phyloP scores from a whole-genome alignment of 1,284 basidiomycete genomes.

The Cerioporus squamosus region DNA sequence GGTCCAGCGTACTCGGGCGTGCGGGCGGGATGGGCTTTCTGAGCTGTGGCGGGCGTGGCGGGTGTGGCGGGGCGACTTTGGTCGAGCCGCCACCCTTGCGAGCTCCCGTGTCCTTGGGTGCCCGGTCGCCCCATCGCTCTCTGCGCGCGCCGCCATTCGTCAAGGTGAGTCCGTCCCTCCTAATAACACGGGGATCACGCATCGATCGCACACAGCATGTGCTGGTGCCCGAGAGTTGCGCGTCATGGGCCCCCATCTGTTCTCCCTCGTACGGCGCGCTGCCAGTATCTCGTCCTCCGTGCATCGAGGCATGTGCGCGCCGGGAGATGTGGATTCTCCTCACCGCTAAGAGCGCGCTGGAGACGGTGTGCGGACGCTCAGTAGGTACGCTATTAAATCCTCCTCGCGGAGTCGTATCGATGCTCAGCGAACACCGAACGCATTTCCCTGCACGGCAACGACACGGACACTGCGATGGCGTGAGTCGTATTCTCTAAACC shows the following conservation, averaged over 20 bases:
- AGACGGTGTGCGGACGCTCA: slow-evolving; percentile 13
- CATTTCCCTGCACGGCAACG: slow-evolving; percentile 2
- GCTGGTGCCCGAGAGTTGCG: slow-evolving; percentile 1
- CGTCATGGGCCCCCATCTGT: slow-evolving; percentile 3
- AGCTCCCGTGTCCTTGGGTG: slow-evolving; percentile 9
- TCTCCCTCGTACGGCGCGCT: slow-evolving; percentile 5
- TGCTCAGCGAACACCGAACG: slow-evolving; percentile 10
- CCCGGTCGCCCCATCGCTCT: background rate
- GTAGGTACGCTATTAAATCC: slow-evolving; percentile 11
- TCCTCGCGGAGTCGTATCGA: slow-evolving; percentile 1
- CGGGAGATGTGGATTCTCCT: slow-evolving; percentile 14
- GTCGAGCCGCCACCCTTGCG: slow-evolving; percentile 4
- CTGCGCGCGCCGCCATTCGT: slow-evolving; percentile 7
- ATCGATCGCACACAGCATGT: slow-evolving; percentile 13
- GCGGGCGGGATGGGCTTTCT: background rate
- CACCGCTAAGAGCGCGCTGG: slow-evolving; percentile 5
- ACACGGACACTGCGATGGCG: slow-evolving; percentile 1
- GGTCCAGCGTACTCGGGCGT: background rate
- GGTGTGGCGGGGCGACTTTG: background rate
- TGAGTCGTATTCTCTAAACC: background rate
- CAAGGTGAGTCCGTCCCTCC: slow-evolving; percentile 4
- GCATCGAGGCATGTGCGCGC: slow-evolving; percentile 24
- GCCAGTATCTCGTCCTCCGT: slow-evolving; percentile 6
- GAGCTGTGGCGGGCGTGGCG: slow-evolving; percentile 4
- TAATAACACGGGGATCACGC: slow-evolving; percentile 7